Percentiles rank a stretch among this genome's conserved stretches.
phyloP scores from a whole-genome alignment of 1,284 basidiomycete genomes.

The Cutaneotrichosporon cyanovorans region DNA sequence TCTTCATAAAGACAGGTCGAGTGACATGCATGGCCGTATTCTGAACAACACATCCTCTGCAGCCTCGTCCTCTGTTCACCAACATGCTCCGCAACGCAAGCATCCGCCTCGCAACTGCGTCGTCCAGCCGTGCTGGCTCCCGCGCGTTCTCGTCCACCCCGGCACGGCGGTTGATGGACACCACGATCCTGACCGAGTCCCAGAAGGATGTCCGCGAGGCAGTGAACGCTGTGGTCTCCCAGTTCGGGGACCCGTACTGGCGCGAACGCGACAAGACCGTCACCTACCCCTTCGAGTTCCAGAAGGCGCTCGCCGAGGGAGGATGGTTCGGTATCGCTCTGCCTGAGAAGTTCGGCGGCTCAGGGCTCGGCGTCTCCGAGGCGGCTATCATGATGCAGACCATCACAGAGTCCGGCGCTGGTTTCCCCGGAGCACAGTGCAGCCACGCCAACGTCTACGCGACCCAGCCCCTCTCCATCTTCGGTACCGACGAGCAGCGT shows the following conservation, averaged over 20 bases:
- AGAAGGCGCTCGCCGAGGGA: constrained; percentile 16
- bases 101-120: background rate
- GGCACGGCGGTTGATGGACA: constrained; percentile 12
- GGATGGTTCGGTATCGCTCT: constrained; percentile 16
- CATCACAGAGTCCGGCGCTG: constrained; percentile 15
- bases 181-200: constrained; percentile 14
- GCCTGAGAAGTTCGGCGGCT: constrained; percentile 14
- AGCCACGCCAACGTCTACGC: constrained; percentile 18
- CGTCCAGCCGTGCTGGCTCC: background rate
- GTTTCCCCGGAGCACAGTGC: constrained; percentile 15
- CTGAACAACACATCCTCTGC: too few species aligned
- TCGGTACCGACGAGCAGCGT: constrained; percentile 16
- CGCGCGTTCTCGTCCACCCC: constrained; percentile 6
- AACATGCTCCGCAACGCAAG: too few species aligned
- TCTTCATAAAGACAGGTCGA: too few species aligned
- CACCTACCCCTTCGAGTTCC: constrained; percentile 15
- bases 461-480: constrained; percentile 15
- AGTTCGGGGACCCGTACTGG: constrained; percentile 15
- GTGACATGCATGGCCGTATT: too few species aligned
- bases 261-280: constrained; percentile 12
- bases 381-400: constrained; percentile 19
- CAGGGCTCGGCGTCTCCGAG: constrained; percentile 12
- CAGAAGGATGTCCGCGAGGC: constrained; percentile 13
- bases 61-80: too few species aligned
- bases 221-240: constrained; percentile 3